Evolutionary conservation across 371 early-diverging fungal genomes (phyloP).

Genomic region (Mortierella polycephala): DNA sequence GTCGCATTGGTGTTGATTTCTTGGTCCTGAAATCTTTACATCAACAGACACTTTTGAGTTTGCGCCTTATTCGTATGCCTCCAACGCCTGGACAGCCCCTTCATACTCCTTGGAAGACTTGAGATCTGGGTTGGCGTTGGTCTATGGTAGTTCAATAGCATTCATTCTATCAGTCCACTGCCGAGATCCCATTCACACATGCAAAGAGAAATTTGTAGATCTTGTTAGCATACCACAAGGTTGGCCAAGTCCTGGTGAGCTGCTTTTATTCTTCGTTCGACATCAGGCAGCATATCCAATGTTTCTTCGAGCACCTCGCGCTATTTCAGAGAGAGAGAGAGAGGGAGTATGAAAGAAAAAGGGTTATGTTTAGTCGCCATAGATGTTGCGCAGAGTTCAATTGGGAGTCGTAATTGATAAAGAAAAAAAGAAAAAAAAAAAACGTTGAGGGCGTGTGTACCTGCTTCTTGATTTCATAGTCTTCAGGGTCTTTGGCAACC

Average conservation of each 20-base stretch:
- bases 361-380: not conserved
- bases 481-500: constrained; percentile 42
- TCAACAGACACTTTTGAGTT: too few species aligned
- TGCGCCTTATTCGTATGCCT: constrained; percentile 15
- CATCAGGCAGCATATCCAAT: constrained; percentile 52
- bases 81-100: constrained; percentile 38
- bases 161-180: too few species aligned
- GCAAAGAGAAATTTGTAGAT: not conserved
- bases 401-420: too few species aligned
- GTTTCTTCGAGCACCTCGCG: constrained; percentile 53
- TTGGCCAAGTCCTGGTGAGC: constrained; percentile 41
- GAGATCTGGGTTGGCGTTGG: constrained; percentile 28
- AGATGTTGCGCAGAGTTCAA: too few species aligned
- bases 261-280: constrained; percentile 38
- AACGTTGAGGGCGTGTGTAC: constrained; percentile 2
- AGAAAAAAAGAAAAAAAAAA: not conserved
- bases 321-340: constrained; percentile 6
- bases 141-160: constrained; percentile 6
- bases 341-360: not conserved
- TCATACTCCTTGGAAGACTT: constrained; percentile 48
- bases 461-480: constrained; percentile 55
- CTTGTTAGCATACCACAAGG: constrained; percentile 26
- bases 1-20: not conserved
- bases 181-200: not conserved
- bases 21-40: not conserved